Evolutionary conservation across 352 stramenopile species (phyloP), one percentile per base, ranked within the genome.

Genomic region (Phytophthora cactorum): DNA sequence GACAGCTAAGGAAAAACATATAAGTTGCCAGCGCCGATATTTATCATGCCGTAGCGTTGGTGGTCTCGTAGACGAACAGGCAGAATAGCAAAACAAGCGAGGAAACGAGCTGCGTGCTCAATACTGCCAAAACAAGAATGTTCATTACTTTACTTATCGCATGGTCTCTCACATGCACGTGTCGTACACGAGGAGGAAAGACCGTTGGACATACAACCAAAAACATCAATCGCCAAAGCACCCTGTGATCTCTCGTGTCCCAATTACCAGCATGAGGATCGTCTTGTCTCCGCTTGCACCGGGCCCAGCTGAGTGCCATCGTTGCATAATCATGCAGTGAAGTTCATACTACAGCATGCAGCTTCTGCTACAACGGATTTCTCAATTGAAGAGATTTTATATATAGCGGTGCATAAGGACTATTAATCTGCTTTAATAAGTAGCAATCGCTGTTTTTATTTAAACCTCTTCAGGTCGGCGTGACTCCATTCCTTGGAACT

Each of bases 181-280:
- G 44, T 51, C 43, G 43, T 49, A 49, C 17, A 28, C 17, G 43
- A 49, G 43, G 43, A 49, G 43, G 17, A 28, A 49, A 32, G 8
- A 31, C 22, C 44, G 44, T 51, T 32, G 9, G 10, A 34, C 22
- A 51, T 51, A 9, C 22, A 49, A 45, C 43, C 43, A 31, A 29
- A 15, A 49, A 29, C n/a, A 32, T 34, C 44, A 51, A 51, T 11
- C 12, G 44, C 25, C 17, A 34, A 51, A 51, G 8, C 7, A 4
- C 22, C 6, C 17, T 51, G 34, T 51, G 44, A 34, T 51, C 44
- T 17, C 25, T 32, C 44, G 44, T n/a, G 25, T 32, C 43, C 10
- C 44, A 51, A 11, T 7, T 32, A 28, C 28, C 44, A 27, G 44
- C 12, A 32, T 25, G 44, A 31, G 25, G 22, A 32, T 49, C 44